Evolutionary conservation across 257 asterid species (phyloP).

Genomic region (Parsonsia alboflavescens): DNA sequence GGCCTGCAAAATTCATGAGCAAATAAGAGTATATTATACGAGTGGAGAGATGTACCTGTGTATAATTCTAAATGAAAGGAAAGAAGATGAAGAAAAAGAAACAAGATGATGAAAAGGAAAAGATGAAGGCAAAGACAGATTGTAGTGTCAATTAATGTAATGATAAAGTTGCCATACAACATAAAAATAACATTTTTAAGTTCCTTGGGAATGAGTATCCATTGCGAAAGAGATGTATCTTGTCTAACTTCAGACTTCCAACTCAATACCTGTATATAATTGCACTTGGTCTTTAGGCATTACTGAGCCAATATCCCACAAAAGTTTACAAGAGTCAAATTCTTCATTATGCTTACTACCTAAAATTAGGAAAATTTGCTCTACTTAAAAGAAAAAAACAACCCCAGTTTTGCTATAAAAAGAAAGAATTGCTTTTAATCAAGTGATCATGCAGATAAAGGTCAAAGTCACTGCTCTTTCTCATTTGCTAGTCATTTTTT

Average conservation of each 20-base stretch:
- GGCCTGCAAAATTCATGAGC: conserved; percentile 29
- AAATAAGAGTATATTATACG: not conserved
- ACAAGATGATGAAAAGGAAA: not conserved
- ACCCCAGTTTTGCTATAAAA: not conserved
- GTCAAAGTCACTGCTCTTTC: not conserved
- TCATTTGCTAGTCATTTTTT: not conserved
- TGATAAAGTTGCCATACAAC: not conserved
- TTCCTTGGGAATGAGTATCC: not conserved
- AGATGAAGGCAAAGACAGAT: not conserved
- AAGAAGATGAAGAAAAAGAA: not conserved
- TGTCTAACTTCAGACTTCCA: not conserved
- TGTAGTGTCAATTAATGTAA: not conserved
- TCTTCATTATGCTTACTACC: not conserved
- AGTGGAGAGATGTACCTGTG: not conserved
- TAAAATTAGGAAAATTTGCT: too few relatives aligned
- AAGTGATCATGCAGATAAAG: not conserved
- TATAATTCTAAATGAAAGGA: too few relatives aligned
- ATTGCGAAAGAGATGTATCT: not conserved
- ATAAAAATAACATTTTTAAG: too few relatives aligned
- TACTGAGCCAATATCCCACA: not conserved
- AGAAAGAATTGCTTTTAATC: not conserved
- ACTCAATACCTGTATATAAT: not conserved
- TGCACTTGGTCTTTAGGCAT: not conserved
- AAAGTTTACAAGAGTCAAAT: not conserved
- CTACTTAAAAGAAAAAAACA: too few relatives aligned